Conservation (phyloP, 2,329 filamentous ascomycete species). For the Chaetomium strumarium region DNA sequence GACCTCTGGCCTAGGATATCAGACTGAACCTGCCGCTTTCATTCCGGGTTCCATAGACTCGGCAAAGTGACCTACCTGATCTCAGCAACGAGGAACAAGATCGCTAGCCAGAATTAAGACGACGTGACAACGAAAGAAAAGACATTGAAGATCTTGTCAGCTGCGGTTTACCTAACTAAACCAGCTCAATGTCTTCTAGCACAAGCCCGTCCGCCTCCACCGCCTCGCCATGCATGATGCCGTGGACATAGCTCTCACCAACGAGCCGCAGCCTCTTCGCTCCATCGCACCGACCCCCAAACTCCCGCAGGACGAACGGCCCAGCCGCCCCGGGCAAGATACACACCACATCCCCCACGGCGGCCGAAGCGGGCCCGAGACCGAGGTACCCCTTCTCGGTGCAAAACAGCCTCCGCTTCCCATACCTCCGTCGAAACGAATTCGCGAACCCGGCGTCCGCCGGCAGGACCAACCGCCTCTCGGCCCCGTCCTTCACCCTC, state of each 20-base stretch:
- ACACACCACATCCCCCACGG: conserved; percentile 10
- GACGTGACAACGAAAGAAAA: too few species aligned
- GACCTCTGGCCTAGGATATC: too few species aligned
- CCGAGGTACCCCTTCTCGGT: conserved; percentile 15
- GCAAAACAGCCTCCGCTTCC: conserved; percentile 12
- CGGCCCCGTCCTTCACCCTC: conserved; percentile 2
- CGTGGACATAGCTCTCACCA: conserved; percentile 14
- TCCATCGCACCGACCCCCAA: not conserved
- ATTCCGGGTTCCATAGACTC: too few species aligned
- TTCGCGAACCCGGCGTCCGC: conserved; percentile 6
- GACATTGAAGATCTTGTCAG: too few species aligned
- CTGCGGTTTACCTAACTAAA: not conserved
- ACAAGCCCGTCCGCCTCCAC: not conserved
- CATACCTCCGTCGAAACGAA: conserved; percentile 10
- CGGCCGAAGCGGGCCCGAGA: conserved; percentile 5
- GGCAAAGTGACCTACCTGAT: too few species aligned
- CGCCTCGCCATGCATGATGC: conserved; percentile 13
- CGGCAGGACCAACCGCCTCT: conserved; percentile 5
- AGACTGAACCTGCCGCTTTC: too few species aligned
- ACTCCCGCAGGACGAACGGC: conserved; percentile 6
- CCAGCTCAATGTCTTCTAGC: conserved; percentile 9
- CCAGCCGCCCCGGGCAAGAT: conserved; percentile 11
- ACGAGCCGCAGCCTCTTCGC: conserved; percentile 1
- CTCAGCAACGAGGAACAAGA: too few species aligned
- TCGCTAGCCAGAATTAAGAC: too few species aligned